Percentiles rank a stretch among this genome's conserved stretches.
phyloP scores from a whole-genome alignment of 129 eudicot species.

The Calendula officinalis region DNA sequence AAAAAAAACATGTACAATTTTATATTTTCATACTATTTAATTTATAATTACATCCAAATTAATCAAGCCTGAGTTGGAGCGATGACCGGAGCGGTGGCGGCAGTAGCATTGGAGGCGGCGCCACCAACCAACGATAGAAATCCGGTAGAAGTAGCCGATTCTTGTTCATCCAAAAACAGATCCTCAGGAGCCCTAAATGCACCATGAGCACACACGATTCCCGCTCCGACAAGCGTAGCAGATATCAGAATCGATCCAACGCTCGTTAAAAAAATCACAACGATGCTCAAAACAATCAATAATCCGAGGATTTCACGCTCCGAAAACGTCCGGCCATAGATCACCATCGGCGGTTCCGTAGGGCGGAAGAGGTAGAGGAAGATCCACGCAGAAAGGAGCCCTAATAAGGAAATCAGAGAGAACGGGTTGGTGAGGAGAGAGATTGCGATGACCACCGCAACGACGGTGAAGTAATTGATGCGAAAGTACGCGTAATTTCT shows the following conservation, averaged over 20 bases:
- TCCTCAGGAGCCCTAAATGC: conserved; percentile 84
- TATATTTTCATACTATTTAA: no score
- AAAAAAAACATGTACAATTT: no score
- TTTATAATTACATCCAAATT: no score
- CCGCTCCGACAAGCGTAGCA: conserved; percentile 62
- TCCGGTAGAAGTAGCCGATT: conserved; percentile 30
- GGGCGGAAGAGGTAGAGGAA: conserved; percentile 79
- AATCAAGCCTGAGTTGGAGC: no score
- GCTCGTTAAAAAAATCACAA: conserved; percentile 65
- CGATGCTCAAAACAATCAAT: conserved; percentile 41
- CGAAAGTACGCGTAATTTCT: conserved; percentile 76
- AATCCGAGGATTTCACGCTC: conserved; percentile 63
- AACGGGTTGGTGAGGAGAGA: conserved; percentile 70
- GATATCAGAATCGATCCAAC: conserved; percentile 79
- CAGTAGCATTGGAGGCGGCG: no score
- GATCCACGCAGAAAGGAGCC: conserved; percentile 74
- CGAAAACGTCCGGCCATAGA: conserved; percentile 58
- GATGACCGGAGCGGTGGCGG: no score
- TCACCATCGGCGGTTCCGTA: conserved; percentile 61
- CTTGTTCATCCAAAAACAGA: conserved; percentile 76
- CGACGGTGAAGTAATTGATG: conserved; percentile 56
- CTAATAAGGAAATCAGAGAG: conserved; percentile 57
- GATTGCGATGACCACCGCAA: conserved; percentile 53
- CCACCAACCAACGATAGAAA: conserved; percentile 8
- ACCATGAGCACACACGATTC: conserved; percentile 56